Conservation (phyloP, 805 yeast genomes). For the Kluyveromyces dobzhanskii region DNA sequence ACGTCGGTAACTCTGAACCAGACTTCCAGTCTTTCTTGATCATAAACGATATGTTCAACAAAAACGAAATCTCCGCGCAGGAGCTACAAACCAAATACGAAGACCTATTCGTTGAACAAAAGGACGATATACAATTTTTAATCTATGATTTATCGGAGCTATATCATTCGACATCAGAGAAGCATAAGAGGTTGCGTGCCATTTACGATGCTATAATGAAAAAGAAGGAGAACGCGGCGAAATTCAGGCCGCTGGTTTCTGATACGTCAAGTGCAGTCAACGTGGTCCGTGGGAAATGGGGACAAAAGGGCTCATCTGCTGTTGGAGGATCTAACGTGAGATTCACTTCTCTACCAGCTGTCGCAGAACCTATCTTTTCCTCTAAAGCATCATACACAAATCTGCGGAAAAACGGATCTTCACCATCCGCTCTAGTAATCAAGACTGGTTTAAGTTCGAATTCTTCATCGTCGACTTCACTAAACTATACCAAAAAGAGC, state of each 20-base stretch:
- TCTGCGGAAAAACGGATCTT: background rate
- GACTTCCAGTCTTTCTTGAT: conserved; percentile 41
- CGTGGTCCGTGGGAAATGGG: conserved; percentile 26
- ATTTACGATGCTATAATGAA: conserved; percentile 24
- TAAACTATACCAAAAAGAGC: conserved; percentile 2
- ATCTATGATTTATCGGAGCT: conserved; percentile 54
- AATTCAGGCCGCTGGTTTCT: conserved; percentile 19
- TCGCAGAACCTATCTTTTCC: conserved; percentile 3
- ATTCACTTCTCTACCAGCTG: conserved; percentile 4
- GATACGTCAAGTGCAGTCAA: conserved; percentile 11
- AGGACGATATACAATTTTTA: conserved; percentile 48
- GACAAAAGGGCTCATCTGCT: conserved; percentile 27
- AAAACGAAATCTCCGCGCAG: conserved; percentile 38
- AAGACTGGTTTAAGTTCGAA: background rate
- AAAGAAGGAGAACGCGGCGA: conserved; percentile 13
- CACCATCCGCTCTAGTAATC: background rate
- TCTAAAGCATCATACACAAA: background rate
- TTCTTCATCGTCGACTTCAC: conserved; percentile 2
- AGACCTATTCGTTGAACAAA: conserved; percentile 36
- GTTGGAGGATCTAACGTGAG: conserved; percentile 1
- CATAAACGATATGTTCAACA: conserved; percentile 40
- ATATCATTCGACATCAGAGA: conserved; percentile 39
- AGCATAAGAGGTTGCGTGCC: conserved; percentile 32
- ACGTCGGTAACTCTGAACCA: conserved; percentile 45
- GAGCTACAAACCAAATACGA: conserved; percentile 42